Evolutionary conservation across 2,329 filamentous ascomycete species (phyloP), one percentile per base, ranked within the genome.

Genomic region (Arthrobotrys sinensis): DNA sequence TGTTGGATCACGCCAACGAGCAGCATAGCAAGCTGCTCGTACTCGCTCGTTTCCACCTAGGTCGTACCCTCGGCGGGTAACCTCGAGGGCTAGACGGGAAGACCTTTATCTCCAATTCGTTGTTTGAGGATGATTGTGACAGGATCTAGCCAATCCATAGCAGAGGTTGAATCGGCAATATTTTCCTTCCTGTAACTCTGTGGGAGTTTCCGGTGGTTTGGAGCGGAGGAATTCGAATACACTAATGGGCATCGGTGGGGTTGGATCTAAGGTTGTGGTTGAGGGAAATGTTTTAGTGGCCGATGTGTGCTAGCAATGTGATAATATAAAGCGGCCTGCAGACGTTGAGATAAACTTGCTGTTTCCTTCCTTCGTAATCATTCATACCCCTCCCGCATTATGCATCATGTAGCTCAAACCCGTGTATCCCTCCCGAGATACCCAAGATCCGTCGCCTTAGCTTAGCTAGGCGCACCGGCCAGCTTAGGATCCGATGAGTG

Each of bases 51-150:
- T 60, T 10, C 53, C 34, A 40, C 3, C 34, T 3, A 60, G 21
- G 7, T 21, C 32, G 1, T 4, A 16, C 12, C 36, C 53, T 19
- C 3, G 52, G 11, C 16, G 14, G n/a, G 5, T 38, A 5, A 16
- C 24, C 1, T 1, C 36, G 21, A 60, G 53, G 53, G 8, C 34
- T 6, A 24, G 6, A 5, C 19, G 36, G 10, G 36, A 60, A 5
- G 53, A 60, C 7, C 4, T 43, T 14, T 60, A 40, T 14, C 34
- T 60, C n/a, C 32, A 19, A 4, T 60, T 60, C 36, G 32, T 60
- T 7, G 53, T 43, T 24, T 60, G 10, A 57, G n/a, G 53, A 21
- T n/a, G n/a, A n/a, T n/a, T n/a, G n/a, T n/a, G n/a, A n/a, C n/a
- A n/a, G n/a, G n/a, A n/a, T n/a, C n/a, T n/a, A n/a, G n/a, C n/a